These are phyloP conservation scores for Cyberlindnera saturnus DNA, from an alignment of 805 yeast genomes.

Conservation along the genomic window DNA sequence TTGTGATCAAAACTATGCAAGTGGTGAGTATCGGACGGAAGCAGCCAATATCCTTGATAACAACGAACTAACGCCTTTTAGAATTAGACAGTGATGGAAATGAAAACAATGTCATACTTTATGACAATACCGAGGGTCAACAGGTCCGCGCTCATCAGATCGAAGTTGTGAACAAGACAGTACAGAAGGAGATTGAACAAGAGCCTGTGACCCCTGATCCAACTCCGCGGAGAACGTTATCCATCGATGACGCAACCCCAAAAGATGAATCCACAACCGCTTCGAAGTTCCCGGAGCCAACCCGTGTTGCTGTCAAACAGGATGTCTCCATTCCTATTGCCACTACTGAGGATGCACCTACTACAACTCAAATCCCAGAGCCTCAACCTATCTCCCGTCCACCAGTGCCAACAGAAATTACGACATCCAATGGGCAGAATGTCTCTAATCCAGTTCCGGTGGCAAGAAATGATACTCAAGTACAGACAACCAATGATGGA, in stretches of 20 bases:
- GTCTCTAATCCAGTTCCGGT: not conserved
- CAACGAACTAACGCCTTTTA: conserved; percentile 17
- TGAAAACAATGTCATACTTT: conserved; percentile 30
- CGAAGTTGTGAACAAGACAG: conserved; percentile 5
- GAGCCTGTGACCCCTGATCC: conserved; percentile 28
- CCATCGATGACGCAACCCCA: not conserved
- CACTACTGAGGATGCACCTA: not conserved
- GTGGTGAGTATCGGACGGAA: conserved; percentile 15
- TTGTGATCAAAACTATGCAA: conserved; percentile 15
- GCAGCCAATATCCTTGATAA: conserved; percentile 18
- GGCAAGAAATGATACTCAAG: not conserved
- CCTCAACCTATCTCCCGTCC: conserved; percentile 1
- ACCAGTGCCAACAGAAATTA: not conserved
- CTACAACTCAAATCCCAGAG: not conserved
- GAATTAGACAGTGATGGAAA: conserved; percentile 32
- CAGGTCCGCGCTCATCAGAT: not conserved
- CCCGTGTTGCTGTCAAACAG: not conserved
- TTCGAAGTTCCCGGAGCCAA: conserved; percentile 1
- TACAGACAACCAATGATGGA: too few species aligned
- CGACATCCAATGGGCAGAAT: conserved; percentile 1
- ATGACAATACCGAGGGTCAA: conserved; percentile 7
- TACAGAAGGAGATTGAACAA: conserved; percentile 1
- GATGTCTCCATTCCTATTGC: conserved; percentile 1
- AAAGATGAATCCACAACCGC: not conserved
- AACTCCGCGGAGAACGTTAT: conserved; percentile 11